Base-by-base conservation (phyloP, 768 basidiomycete species). In the Sutorius australiensis region DNA sequence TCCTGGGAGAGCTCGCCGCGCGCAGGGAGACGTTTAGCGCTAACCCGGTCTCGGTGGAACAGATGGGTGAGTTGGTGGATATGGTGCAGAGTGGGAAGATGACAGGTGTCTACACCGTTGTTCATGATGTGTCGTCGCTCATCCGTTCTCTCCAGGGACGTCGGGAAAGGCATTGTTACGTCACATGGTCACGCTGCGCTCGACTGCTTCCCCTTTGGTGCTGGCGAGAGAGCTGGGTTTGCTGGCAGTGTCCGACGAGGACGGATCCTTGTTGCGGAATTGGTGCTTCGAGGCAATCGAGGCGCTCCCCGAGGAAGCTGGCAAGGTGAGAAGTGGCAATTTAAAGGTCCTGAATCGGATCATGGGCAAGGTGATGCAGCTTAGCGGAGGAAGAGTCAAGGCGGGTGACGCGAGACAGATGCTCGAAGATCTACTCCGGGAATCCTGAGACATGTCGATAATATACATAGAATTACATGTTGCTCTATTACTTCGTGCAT, bases 141-240 rank as follows among this genome's bases (percentile, higher is more conserved):
- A 49, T 43, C 14, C 4, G 37, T n/a, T 46, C 27, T 37, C 6
- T 40, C 14, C 65, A 90, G 92, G 86, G 5, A 87, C 87, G 13
- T 85, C 89, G 10, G 94, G 84, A 5, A 93, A 90, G 69, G 67
- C 77, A 2, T 75, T 95, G 27, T 73, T 97, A n/a, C 80, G 83
- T 6, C 77, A 88, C 53, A 80, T 92, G 69, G 77, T 94, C 38
- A 66, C 72, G 37, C 70, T 76, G 50, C 66, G 65, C 3, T 63
- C 69, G 14, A 66, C 77, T 2, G 71, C 74, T 13, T 53, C 68
- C 33, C 69, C 75, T 3, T 65, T 69, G 3, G 55, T 72, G 40
- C 66, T 88, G n/a, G 83, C 83, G 0, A 61, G 66, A 54, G 72
- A 78, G 44, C 67, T 84, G 37, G 74, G 77, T 48, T 66, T 84